phyloP scores from a whole-genome alignment of 139 green algal genomes.

The Protoeuglena noctilucae region DNA sequence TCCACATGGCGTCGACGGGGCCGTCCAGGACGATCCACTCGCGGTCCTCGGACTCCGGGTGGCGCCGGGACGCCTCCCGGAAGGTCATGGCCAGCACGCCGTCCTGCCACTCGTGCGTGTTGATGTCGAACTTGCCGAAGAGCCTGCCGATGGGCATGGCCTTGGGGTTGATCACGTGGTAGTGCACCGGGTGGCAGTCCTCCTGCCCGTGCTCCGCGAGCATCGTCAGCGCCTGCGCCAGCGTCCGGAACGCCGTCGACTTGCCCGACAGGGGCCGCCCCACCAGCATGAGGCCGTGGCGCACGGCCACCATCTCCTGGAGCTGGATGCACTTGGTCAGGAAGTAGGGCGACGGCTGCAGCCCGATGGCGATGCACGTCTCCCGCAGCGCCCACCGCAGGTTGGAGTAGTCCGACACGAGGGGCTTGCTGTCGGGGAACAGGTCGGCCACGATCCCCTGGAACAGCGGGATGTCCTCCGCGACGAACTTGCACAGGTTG shows the following conservation, averaged over 20 bases:
- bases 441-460: conserved; percentile 26
- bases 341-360: conserved; percentile 2
- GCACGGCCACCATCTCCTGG: conserved; percentile 7
- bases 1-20: conserved; percentile 14
- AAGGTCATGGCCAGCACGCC: conserved; percentile 5
- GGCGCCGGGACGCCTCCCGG: conserved; percentile 2
- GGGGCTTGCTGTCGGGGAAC: conserved; percentile 3
- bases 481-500: conserved; percentile 38
- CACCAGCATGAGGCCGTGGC: conserved; percentile 12
- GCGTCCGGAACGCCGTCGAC: conserved; percentile 5
- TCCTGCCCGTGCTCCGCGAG: conserved; percentile 1
- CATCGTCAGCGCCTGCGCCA: not conserved
- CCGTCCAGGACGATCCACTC: conserved; percentile 23
- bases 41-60: conserved; percentile 10
- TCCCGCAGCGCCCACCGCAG: not conserved
- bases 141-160: conserved; percentile 6
- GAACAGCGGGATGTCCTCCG: conserved; percentile 20
- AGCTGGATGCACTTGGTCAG: conserved; percentile 10
- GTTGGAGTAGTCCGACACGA: conserved; percentile 1
- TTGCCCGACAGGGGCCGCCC: conserved; percentile 2
- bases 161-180: conserved; percentile 4
- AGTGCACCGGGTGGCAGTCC: not conserved
- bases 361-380: not conserved
- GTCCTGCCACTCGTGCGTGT: conserved; percentile 10
- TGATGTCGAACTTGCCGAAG: conserved; percentile 8